These are phyloP conservation scores for Candida sp. DNA, from an alignment of 1,139 yeast genomes.

Conservation along the genomic window DNA sequence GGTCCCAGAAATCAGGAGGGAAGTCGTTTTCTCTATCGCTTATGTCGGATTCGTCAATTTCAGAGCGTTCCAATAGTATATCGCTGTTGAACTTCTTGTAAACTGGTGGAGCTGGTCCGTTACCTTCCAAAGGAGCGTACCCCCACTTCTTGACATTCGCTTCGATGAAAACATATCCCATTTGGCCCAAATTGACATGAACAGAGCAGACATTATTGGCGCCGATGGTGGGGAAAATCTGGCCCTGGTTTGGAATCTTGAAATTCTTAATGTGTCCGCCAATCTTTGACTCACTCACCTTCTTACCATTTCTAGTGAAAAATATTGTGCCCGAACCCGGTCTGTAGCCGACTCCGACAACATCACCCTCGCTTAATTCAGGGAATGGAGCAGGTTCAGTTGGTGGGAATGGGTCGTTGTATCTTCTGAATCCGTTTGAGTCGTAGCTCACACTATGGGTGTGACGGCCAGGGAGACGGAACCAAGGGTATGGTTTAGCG, in stretches of 20 bases:
- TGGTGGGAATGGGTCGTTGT: slow-evolving; percentile 53
- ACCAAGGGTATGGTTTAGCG: slow-evolving; percentile 56
- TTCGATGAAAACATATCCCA: slow-evolving; percentile 62
- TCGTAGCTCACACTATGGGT: slow-evolving; percentile 55
- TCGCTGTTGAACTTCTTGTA: slow-evolving; percentile 59
- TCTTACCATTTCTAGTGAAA: slow-evolving; percentile 73
- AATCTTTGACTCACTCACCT: slow-evolving; percentile 63
- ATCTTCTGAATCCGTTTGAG: slow-evolving; percentile 55
- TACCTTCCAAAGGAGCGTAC: slow-evolving; percentile 64
- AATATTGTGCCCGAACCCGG: slow-evolving; percentile 64
- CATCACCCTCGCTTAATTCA: slow-evolving; percentile 57
- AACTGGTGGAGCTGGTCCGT: slow-evolving; percentile 65
- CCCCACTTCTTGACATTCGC: slow-evolving; percentile 69
- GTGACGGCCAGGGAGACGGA: slow-evolving; percentile 51
- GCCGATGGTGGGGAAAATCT: slow-evolving; percentile 56
- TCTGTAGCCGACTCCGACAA: slow-evolving; percentile 69
- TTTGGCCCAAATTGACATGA: slow-evolving; percentile 61
- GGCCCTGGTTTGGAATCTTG: slow-evolving; percentile 40
- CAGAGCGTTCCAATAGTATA: slow-evolving; percentile 57
- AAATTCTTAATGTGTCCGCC: slow-evolving; percentile 70
- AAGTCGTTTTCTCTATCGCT: slow-evolving; percentile 53
- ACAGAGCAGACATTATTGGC: slow-evolving; percentile 57
- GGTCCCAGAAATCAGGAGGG: slow-evolving; percentile 60
- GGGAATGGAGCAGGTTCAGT: slow-evolving; percentile 48
- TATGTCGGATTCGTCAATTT: slow-evolving; percentile 53